Evolutionary conservation across 2,329 filamentous ascomycete genomes (phyloP).

Genomic region (Cordyceps cicadae): DNA sequence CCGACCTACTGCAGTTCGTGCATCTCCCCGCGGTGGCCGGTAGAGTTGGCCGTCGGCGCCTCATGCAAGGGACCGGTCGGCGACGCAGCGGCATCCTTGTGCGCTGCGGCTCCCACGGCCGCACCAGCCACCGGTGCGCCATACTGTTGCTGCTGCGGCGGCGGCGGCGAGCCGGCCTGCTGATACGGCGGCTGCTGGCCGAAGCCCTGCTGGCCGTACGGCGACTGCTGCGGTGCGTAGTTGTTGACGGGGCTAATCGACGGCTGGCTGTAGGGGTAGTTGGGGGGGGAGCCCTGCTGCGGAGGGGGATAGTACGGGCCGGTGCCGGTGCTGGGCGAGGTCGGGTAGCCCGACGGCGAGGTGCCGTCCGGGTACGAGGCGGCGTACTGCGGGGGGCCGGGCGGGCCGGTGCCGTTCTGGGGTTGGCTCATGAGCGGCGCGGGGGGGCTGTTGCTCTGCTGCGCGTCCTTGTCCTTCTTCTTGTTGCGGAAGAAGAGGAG

Average conservation of each 20-base stretch:
- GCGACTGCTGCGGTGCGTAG: background rate
- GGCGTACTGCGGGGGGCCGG: slow-evolving; percentile 4
- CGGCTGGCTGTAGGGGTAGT: slow-evolving; percentile 5
- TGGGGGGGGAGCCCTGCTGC: slow-evolving; percentile 3
- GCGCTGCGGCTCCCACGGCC: background rate
- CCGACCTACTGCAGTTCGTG: slow-evolving; percentile 8
- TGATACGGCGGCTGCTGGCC: slow-evolving; percentile 8
- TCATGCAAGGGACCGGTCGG: background rate
- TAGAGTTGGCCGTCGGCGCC: slow-evolving; percentile 3
- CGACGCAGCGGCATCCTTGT: background rate
- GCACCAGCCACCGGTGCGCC: background rate
- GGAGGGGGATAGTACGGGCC: slow-evolving; percentile 1
- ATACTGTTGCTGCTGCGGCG: slow-evolving; percentile 5
- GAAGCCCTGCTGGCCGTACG: background rate
- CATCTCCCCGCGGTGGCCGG: slow-evolving; percentile 10
- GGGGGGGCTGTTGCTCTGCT: slow-evolving; percentile 1
- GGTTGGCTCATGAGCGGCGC: slow-evolving; percentile 11
- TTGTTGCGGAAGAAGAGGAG: slow-evolving; percentile 25
- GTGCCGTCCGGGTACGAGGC: background rate
- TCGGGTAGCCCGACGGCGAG: background rate
- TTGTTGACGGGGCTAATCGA: background rate
- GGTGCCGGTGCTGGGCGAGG: background rate
- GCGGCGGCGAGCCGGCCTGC: background rate
- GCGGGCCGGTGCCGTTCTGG: background rate
- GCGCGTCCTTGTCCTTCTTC: slow-evolving; percentile 16